Conservation (phyloP, 495 filamentous ascomycete species). For the Podospora sp. region DNA sequence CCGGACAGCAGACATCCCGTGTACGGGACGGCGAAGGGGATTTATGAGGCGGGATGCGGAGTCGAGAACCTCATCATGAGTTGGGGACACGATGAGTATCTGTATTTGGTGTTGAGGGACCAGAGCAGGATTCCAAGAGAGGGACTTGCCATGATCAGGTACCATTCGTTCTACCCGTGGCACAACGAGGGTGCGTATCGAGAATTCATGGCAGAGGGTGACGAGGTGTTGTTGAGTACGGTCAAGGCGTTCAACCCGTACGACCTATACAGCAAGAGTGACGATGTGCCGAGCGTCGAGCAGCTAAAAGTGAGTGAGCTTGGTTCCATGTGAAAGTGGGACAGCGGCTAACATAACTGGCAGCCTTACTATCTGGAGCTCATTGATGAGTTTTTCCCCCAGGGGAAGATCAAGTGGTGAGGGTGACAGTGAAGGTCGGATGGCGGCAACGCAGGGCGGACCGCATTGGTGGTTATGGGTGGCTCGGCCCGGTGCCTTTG, state of each 20-base stretch:
- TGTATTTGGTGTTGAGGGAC: slow-evolving; percentile 80
- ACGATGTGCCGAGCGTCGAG: slow-evolving; percentile 72
- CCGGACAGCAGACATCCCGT: slow-evolving; percentile 66
- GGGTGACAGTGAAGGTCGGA: background rate
- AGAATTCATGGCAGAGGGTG: slow-evolving; percentile 80
- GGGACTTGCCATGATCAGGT: slow-evolving; percentile 87
- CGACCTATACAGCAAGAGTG: slow-evolving; percentile 90
- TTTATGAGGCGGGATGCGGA: slow-evolving; percentile 76
- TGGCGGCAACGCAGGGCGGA: background rate
- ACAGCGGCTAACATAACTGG: background rate
- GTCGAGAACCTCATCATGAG: slow-evolving; percentile 84
- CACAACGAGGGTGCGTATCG: slow-evolving; percentile 75
- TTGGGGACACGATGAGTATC: slow-evolving; percentile 92
- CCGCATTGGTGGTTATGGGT: too few species aligned
- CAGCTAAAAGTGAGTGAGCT: slow-evolving; percentile 62
- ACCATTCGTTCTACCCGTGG: slow-evolving; percentile 91
- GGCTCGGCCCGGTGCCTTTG: too few species aligned
- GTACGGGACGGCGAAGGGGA: slow-evolving; percentile 72
- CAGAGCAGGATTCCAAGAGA: slow-evolving; percentile 76
- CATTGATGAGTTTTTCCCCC: slow-evolving; percentile 83
- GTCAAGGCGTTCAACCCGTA: slow-evolving; percentile 89
- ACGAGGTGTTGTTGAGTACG: slow-evolving; percentile 74
- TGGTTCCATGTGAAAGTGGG: background rate
- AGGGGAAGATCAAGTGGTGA: slow-evolving; percentile 75
- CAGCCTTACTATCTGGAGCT: slow-evolving; percentile 82